These are phyloP conservation scores for Misopates orontium DNA, from an alignment of 257 asterid genomes.

Conservation along the genomic window DNA sequence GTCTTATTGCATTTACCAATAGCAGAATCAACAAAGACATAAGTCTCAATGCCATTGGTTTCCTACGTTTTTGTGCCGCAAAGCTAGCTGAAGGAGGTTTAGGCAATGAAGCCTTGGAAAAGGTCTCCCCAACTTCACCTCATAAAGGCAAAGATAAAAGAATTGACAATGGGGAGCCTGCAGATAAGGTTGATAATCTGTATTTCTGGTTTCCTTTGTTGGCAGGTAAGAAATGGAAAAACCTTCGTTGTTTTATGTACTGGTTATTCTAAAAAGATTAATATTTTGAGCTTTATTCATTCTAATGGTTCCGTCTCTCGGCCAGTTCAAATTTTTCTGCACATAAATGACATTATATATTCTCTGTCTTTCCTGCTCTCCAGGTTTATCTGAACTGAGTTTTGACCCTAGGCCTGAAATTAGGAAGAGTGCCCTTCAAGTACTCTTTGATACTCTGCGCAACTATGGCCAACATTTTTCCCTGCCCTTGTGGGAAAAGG, in stretches of 20 bases:
- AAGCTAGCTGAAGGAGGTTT: slow-evolving; percentile 97
- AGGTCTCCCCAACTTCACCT: slow-evolving; percentile 62
- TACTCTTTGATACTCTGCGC: slow-evolving; percentile 89
- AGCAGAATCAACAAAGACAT: slow-evolving; percentile 89
- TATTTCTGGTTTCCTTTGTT: slow-evolving; percentile 96
- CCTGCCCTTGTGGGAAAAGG: slow-evolving; percentile 91
- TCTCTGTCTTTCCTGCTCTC: slow-evolving; percentile 28
- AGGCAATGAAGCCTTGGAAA: slow-evolving; percentile 61
- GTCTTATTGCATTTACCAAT: slow-evolving; percentile 94
- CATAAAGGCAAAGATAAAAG: slow-evolving; percentile 64
- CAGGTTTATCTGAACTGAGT: slow-evolving; percentile 97
- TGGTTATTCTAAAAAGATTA: slow-evolving; percentile 14
- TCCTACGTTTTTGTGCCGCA: slow-evolving; percentile 93
- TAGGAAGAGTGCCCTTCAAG: slow-evolving; percentile 88
- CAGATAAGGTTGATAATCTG: slow-evolving; percentile 82
- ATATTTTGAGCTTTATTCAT: slow-evolving; percentile 18
- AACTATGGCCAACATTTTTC: slow-evolving; percentile 95
- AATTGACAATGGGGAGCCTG: slow-evolving; percentile 59
- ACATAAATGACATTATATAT: too few relatives aligned
- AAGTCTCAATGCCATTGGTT: slow-evolving; percentile 95
- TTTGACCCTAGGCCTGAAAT: slow-evolving; percentile 97
- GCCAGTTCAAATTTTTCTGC: slow-evolving; percentile 9
- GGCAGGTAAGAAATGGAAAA: slow-evolving; percentile 63
- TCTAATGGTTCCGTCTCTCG: slow-evolving; percentile 13
- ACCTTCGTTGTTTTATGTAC: slow-evolving; percentile 9